Percentiles rank a stretch among this genome's conserved stretches.
These are phyloP conservation scores for Carex kokanica DNA, from an alignment of 176 grass and related monocot genomes.

Conservation along the genomic window DNA sequence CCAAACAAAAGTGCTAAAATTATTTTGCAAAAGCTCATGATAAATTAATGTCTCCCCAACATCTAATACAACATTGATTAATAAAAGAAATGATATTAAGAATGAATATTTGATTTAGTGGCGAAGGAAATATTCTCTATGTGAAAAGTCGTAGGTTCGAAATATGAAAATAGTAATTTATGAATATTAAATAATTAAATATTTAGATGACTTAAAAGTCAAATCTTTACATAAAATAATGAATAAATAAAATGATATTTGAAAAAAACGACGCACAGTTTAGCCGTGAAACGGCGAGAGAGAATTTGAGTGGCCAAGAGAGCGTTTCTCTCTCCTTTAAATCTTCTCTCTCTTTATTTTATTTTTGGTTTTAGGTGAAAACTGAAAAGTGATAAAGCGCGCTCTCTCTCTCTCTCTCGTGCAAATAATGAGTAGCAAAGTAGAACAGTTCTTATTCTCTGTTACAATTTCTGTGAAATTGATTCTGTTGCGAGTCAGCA, in stretches of 20 bases:
- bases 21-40: background rate
- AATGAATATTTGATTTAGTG: too few species aligned
- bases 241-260: too few species aligned
- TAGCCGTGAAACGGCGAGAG: background rate
- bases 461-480: background rate
- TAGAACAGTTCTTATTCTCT: background rate
- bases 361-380: background rate
- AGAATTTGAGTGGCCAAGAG: constrained; percentile 5
- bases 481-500: background rate
- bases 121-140: too few species aligned
- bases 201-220: too few species aligned
- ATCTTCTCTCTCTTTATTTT: background rate
- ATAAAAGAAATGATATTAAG: background rate
- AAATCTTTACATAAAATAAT: too few species aligned
- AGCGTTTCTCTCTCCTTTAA: background rate
- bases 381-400: constrained; percentile 1
- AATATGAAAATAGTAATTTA: too few species aligned
- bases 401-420: background rate
- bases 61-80: background rate
- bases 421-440: background rate
- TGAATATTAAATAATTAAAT: too few species aligned
- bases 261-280: background rate
- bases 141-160: too few species aligned
- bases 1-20: background rate
- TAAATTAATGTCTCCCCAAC: background rate